These are phyloP conservation scores for Thermothielavioides terrestris DNA, from an alignment of 495 filamentous ascomycete genomes.

Conservation along the genomic window DNA sequence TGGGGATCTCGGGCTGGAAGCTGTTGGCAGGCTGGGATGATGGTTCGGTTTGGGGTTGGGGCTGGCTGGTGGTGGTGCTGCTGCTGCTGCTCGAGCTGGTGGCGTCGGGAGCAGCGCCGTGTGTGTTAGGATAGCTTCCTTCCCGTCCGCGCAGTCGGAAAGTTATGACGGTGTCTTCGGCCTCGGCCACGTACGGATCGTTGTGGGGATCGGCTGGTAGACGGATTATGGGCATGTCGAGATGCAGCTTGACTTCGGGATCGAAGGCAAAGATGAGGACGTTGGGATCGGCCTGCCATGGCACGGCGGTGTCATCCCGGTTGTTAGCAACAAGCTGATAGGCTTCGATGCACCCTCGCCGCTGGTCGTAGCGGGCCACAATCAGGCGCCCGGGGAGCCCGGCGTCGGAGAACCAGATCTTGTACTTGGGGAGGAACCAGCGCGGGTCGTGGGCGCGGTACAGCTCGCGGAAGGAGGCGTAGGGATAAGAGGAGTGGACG, in stretches of 20 bases:
- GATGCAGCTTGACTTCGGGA: conserved; percentile 57
- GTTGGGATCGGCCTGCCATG: conserved; percentile 45
- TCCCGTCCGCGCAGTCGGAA: neutral
- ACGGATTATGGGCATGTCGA: conserved; percentile 62
- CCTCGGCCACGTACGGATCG: neutral
- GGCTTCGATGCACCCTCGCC: conserved; percentile 66
- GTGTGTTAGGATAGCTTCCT: neutral
- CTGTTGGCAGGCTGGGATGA: neutral
- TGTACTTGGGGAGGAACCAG: conserved; percentile 74
- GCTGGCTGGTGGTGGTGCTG: neutral
- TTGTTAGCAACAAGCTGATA: conserved; percentile 66
- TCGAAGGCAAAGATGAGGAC: conserved; percentile 68
- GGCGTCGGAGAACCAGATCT: conserved; percentile 78
- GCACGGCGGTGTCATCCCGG: conserved; percentile 38
- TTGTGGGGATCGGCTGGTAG: conserved; percentile 20
- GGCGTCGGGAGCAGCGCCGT: neutral
- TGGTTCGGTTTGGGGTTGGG: neutral
- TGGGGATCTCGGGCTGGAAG: conserved; percentile 44
- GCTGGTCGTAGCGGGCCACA: conserved; percentile 61
- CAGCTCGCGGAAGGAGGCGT: conserved; percentile 54
- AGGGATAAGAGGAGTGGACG: conserved; percentile 49
- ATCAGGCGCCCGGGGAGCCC: conserved; percentile 62
- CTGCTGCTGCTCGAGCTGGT: neutral
- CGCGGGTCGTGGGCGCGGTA: conserved; percentile 66
- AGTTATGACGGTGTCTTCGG: neutral